Evolutionary conservation across 169 alveolate genomes (phyloP).

Genomic region (Plasmodium ovale): DNA sequence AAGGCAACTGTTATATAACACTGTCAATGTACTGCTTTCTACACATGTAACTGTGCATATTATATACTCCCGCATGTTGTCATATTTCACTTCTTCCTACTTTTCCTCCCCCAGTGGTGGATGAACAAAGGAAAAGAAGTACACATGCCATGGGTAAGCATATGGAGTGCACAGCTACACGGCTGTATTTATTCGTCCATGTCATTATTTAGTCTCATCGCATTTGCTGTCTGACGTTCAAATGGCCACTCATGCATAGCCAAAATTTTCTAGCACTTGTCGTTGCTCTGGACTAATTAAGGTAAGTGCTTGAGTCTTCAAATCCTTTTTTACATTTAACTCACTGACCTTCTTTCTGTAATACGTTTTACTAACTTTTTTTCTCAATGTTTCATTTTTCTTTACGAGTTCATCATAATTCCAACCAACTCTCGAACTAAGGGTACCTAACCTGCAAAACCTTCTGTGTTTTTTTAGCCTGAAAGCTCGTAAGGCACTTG

Average conservation of each 20-base stretch:
- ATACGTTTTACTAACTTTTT: conserved; percentile 89
- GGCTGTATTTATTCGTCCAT: too few relatives aligned
- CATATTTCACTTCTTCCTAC: too few relatives aligned
- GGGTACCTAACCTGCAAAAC: conserved; percentile 92
- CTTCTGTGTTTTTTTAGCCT: conserved; percentile 90
- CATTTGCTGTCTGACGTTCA: too few relatives aligned
- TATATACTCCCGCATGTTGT: too few relatives aligned
- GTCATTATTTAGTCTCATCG: too few relatives aligned
- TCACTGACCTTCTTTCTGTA: conserved; percentile 86
- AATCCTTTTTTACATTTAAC: conserved; percentile 53
- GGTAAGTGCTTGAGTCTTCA: conserved; percentile 30
- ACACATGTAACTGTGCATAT: too few relatives aligned
- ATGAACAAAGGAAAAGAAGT: too few relatives aligned
- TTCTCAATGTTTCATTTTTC: conserved; percentile 93
- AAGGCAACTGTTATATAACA: too few relatives aligned
- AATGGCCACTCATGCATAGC: conserved; percentile 42
- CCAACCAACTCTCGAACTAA: conserved; percentile 95
- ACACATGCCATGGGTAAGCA: too few relatives aligned
- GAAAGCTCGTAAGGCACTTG: conserved; percentile 94
- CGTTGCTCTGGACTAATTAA: conserved; percentile 65
- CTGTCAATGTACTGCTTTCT: too few relatives aligned
- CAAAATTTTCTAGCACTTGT: conserved; percentile 56
- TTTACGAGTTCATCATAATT: conserved; percentile 90
- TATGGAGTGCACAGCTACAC: too few relatives aligned
- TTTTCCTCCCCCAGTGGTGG: too few relatives aligned